phyloP scores from a whole-genome alignment of 2,329 filamentous ascomycete genomes.

The Plenodomus tracheiphilus region DNA sequence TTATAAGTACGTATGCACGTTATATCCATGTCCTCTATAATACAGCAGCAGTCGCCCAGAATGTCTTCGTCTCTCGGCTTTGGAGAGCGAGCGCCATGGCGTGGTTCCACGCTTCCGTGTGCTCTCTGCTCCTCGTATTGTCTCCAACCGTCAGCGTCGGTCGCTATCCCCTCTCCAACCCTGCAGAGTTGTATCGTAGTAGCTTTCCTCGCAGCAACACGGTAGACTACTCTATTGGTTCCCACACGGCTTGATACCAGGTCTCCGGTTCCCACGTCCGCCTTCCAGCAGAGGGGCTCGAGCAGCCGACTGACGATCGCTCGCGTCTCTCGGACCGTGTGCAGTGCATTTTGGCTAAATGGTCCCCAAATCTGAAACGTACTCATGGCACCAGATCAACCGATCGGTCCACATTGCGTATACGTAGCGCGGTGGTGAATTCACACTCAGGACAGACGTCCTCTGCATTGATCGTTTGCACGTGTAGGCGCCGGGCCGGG shows the following conservation, averaged over 20 bases:
- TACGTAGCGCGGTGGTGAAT: neutral
- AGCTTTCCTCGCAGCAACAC: neutral
- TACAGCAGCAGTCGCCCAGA: no score
- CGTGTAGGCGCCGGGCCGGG: conserved; percentile 4
- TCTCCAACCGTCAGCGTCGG: no score
- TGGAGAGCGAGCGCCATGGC: neutral
- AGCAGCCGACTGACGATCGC: neutral
- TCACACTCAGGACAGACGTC: conserved; percentile 1
- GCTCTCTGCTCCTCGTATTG: no score
- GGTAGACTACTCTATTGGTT: neutral
- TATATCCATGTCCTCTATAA: no score
- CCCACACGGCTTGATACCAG: neutral
- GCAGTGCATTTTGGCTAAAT: conserved; percentile 15
- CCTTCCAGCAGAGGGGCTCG: conserved; percentile 1
- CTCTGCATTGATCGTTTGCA: conserved; percentile 5
- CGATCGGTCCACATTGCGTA: conserved; percentile 3
- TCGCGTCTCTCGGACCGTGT: neutral
- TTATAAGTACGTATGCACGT: no score
- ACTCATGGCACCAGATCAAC: conserved; percentile 7
- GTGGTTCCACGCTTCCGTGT: no score
- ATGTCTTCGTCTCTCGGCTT: neutral
- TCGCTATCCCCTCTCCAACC: no score
- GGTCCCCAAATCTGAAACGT: conserved; percentile 12
- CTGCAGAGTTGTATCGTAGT: neutral
- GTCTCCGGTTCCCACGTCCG: conserved; percentile 4